These are phyloP conservation scores for Aspergillus pseudoviridinutans DNA, from an alignment of 2,329 filamentous ascomycete genomes.

Conservation along the genomic window DNA sequence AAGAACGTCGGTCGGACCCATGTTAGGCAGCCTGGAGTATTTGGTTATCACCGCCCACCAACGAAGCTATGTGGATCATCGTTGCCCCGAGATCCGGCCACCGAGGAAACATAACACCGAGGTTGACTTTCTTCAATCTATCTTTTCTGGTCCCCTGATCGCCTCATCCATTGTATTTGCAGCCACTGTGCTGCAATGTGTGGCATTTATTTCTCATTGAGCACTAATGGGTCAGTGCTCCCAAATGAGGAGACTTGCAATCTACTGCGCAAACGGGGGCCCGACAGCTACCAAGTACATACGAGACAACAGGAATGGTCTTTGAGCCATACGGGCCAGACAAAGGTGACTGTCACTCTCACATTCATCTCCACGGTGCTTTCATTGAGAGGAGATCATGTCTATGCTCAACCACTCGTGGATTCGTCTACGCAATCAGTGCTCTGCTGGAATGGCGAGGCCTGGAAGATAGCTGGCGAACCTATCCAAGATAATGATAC, in stretches of 20 bases:
- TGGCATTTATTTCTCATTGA: slow-evolving; percentile 53
- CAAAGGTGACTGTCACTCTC: slow-evolving; percentile 42
- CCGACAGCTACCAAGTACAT: slow-evolving; percentile 39
- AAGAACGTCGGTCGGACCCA: not conserved
- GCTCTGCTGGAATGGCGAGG: slow-evolving; percentile 97
- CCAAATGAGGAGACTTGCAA: slow-evolving; percentile 31
- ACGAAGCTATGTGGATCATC: slow-evolving; percentile 26
- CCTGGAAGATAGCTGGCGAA: slow-evolving; percentile 67
- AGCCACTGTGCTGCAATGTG: slow-evolving; percentile 34
- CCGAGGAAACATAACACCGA: not conserved
- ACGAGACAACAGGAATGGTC: slow-evolving; percentile 21
- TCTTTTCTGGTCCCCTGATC: not conserved
- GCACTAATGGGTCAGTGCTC: slow-evolving; percentile 24
- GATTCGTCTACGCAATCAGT: slow-evolving; percentile 56
- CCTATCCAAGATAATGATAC: slow-evolving; percentile 72
- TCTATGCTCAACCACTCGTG: slow-evolving; percentile 70
- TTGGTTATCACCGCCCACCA: slow-evolving; percentile 47
- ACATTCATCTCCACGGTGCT: slow-evolving; percentile 80
- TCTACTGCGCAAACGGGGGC: slow-evolving; percentile 40
- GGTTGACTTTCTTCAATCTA: slow-evolving; percentile 6
- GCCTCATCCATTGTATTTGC: not conserved
- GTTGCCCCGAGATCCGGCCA: slow-evolving; percentile 26
- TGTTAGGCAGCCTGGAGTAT: not conserved
- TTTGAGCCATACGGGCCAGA: slow-evolving; percentile 7
- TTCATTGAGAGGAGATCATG: slow-evolving; percentile 72